A percentile compares a stretch with the other conserved stretches of the same genome.
Conservation (phyloP, 768 basidiomycete genomes). For the Boletales sp. region DNA sequence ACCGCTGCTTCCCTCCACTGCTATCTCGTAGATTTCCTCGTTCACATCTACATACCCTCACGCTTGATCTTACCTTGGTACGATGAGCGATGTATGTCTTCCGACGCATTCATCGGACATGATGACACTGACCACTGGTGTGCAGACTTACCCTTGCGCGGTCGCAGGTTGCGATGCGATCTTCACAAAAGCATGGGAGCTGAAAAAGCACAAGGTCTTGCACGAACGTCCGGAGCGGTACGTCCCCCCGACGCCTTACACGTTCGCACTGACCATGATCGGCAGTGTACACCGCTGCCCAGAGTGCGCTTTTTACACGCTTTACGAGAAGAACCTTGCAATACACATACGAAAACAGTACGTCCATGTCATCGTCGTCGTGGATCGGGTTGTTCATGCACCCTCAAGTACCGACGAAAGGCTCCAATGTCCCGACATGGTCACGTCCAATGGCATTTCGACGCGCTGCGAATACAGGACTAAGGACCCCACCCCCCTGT, state of each 20-base stretch:
- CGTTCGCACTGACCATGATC: background rate
- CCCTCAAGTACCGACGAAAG: slow-evolving; percentile 21
- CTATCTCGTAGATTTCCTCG: background rate
- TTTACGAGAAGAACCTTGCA: slow-evolving; percentile 19
- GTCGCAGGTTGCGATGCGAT: background rate
- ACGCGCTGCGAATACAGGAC: slow-evolving; percentile 17
- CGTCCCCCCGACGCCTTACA: background rate
- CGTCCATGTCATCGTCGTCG: background rate
- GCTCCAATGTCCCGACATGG: slow-evolving; percentile 6
- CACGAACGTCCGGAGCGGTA: slow-evolving; percentile 8
- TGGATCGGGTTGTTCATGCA: background rate
- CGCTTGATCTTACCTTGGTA: background rate
- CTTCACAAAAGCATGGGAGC: slow-evolving; percentile 5
- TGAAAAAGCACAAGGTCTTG: slow-evolving; percentile 9
- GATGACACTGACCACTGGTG: background rate
- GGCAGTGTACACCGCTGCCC: slow-evolving; percentile 14
- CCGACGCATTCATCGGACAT: background rate
- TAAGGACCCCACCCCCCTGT: slow-evolving; percentile 22
- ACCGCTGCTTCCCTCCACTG: background rate
- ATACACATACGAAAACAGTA: slow-evolving; percentile 14
- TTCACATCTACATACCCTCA: background rate
- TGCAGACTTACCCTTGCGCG: slow-evolving; percentile 4
- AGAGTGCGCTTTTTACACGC: slow-evolving; percentile 12
- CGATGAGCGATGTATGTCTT: slow-evolving; percentile 10
- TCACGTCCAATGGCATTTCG: background rate